Evolutionary conservation across 176 grass and related monocot genomes (phyloP).

Genomic region (Oryza meyeriana): DNA sequence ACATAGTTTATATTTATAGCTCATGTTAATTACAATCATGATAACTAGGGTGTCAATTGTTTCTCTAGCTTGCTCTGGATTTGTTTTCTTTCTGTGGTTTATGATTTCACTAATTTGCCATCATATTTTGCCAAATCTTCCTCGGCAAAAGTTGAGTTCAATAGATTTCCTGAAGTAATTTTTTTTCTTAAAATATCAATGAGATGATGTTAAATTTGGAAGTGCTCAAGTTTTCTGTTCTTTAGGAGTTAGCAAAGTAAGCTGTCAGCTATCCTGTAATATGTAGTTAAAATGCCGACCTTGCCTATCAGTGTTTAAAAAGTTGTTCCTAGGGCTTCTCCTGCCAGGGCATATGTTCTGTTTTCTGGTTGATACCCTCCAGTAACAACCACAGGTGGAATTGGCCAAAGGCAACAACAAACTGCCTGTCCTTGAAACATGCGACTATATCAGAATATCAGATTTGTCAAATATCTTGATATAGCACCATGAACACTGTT

Average conservation of each 20-base stretch:
- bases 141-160: background rate
- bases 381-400: background rate
- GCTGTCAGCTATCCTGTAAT: background rate
- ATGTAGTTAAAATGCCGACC: conserved; percentile 3
- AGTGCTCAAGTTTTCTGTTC: background rate
- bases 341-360: background rate
- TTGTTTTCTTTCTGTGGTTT: background rate
- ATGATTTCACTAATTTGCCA: background rate
- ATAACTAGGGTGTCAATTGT: background rate
- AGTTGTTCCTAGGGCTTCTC: background rate
- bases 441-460: background rate
- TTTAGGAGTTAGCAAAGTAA: conserved; percentile 6
- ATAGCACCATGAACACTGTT: background rate
- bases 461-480: background rate
- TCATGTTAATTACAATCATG: conserved; percentile 23
- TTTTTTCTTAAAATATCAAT: conserved; percentile 10
- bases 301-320: background rate
- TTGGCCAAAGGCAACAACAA: background rate
- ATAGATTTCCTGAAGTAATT: conserved; percentile 3
- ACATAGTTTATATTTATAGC: background rate
- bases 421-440: background rate
- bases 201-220: background rate
- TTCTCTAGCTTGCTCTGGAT: background rate
- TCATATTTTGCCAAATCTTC: background rate
- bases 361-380: conserved; percentile 5